Base-by-base conservation (phyloP, 768 basidiomycete species). In the Inosperma sp. region DNA sequence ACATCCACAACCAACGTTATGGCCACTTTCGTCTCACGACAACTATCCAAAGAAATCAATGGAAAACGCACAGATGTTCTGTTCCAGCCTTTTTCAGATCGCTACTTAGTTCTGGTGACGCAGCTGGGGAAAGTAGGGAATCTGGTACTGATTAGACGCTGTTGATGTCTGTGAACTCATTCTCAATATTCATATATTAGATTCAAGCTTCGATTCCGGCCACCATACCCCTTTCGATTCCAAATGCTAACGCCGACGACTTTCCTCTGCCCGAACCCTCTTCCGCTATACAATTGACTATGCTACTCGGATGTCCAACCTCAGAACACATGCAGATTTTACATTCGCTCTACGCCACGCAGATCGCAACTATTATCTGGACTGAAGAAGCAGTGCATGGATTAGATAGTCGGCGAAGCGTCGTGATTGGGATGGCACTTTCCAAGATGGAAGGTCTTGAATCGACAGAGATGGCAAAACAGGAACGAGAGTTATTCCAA, bases 41-140 rank as follows among this genome's bases (percentile, higher is more conserved):
- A 84, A 51, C 66, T 75, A 19, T 74, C 76, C 7, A 71, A 76
- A 31, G 62, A 73, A 4, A 59, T 93, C 9, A 63, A 78, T 36
- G 86, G 80, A 10, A 67, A 74, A 10, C 67, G 63, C 14, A 96
- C 91, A 2, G 84, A 94, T 48, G 69, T 96, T 13, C 57, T 93
- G 37, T 63, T 94, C 6, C 92, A 96, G 60, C 71, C 73, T 0
- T 98, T 82, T 63, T 78, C 80, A 47, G 94, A 97, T 68, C 78
- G 91, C 21, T 72, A 82, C 10, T 72, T 98, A 16, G 83, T 96
- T n/a, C 73, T 96, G 19, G 76, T 97, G 47, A 93, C 92, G 1
- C 94, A 98, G 66, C 65, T 91, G 54, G 88, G 89, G 31, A 94
- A 93, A 79, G 85, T 95, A 10, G 94, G 94, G 49, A 83, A 77